A percentile compares a stretch with the other conserved stretches of the same genome.
These are phyloP conservation scores for Alternaria gansuensis DNA, from an alignment of 2,329 filamentous ascomycete genomes.

Conservation along the genomic window DNA sequence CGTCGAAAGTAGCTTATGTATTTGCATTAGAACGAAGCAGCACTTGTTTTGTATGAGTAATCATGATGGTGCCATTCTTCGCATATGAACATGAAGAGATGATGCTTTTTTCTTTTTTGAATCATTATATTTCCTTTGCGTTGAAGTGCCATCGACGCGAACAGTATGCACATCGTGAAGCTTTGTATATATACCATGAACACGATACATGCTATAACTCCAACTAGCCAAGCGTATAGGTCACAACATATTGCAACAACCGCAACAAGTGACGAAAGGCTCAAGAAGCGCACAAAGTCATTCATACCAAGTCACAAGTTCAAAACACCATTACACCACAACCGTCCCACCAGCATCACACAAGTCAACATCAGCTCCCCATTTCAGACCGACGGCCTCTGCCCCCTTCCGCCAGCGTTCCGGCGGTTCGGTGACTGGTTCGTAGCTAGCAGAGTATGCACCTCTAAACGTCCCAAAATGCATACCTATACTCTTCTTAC, in stretches of 20 bases:
- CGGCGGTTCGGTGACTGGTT: conserved; percentile 61
- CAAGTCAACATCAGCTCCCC: conserved; percentile 49
- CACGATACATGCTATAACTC: background rate
- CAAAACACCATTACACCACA: conserved; percentile 39
- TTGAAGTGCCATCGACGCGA: background rate
- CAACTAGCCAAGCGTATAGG: no score
- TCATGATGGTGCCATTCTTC: conserved; percentile 8
- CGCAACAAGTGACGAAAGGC: background rate
- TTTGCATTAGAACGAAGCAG: conserved; percentile 4
- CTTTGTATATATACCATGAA: background rate
- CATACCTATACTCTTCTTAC: conserved; percentile 61
- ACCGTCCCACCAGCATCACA: conserved; percentile 61
- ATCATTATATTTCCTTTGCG: background rate
- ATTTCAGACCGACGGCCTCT: conserved; percentile 55
- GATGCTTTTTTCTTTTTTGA: conserved; percentile 6
- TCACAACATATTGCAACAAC: background rate
- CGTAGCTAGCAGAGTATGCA: conserved; percentile 56
- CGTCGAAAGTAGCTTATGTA: background rate
- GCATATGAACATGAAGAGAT: conserved; percentile 1
- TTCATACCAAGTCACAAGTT: background rate
- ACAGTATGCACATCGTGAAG: no score
- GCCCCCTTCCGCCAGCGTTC: conserved; percentile 57
- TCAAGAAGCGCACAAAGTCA: background rate
- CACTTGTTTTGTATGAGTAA: conserved; percentile 12
- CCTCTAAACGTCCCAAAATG: conserved; percentile 62